Percentiles rank a stretch among this genome's conserved stretches.
Conservation (phyloP, 176 grass and related monocot species). For the Raddia distichophylla region DNA sequence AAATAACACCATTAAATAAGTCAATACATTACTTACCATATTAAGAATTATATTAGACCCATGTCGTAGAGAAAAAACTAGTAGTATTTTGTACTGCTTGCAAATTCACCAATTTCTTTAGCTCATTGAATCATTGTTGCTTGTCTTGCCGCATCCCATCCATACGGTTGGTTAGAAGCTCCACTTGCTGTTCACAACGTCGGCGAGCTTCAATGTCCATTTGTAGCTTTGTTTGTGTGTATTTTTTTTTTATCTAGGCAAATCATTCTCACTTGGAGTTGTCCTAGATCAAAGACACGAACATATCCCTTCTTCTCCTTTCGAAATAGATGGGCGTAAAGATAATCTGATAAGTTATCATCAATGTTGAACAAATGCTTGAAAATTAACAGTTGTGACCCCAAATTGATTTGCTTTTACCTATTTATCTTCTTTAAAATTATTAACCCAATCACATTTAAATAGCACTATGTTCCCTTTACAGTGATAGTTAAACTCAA, state of each 20-base stretch:
- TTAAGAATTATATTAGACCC: too few species aligned
- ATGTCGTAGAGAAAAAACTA: not conserved
- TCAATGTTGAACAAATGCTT: too few species aligned
- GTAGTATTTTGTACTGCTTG: not conserved
- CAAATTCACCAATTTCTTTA: not conserved
- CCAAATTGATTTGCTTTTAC: too few species aligned
- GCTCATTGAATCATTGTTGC: not conserved
- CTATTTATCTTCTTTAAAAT: too few species aligned
- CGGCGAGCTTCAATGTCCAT: not conserved
- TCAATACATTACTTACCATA: not conserved
- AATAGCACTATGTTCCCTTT: too few species aligned
- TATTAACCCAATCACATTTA: too few species aligned
- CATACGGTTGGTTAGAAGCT: not conserved
- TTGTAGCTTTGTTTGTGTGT: not conserved
- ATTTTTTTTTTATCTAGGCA: not conserved
- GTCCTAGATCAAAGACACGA: not conserved
- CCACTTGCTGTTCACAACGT: not conserved
- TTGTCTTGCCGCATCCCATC: not conserved
- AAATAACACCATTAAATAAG: not conserved
- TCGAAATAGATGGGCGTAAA: not conserved
- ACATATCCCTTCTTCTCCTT: slow-evolving; percentile 23
- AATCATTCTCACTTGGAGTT: not conserved
- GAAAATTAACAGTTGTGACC: too few species aligned
- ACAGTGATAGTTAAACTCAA: too few species aligned
- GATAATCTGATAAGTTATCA: not conserved